Base-by-base conservation (phyloP, 139 green algal genomes). In the Tetradesmus lagerheimii region DNA sequence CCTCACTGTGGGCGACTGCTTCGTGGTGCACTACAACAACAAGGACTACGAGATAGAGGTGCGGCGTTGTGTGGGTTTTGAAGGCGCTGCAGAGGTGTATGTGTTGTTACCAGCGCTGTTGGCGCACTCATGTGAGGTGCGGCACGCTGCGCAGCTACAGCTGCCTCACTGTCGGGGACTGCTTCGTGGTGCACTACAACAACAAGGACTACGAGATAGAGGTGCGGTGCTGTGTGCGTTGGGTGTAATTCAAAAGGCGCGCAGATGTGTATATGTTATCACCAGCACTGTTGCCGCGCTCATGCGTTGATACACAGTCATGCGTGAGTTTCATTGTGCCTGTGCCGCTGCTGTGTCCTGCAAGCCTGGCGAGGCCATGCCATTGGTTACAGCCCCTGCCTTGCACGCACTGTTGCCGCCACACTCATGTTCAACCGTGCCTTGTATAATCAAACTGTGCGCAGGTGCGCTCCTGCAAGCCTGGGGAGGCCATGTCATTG, bases 21-120 rank as follows among this genome's bases (percentile, higher is more conserved):
- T 99, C 79, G 94, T 97, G 50, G 95, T 99, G 25, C 91, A 97
- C 88, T 99, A 99, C 95, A 99, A 99, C 93, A 97, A 97, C 92
- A 98, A 97, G 74, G 95, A 95, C 47, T 99, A 99, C 91, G 98
- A 97, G 92, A 94, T 98, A 34, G 96, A 98, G 93, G 87, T 96
- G 78, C 53, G 92, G 93, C 3, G 47, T 20, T 9, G 43, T 5
- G 47, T 11, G 6, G 47, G 18, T 20, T 62, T 16, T 16, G 47
- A 20, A 62, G 18, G 47, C 47, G 1, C 12, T 45, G 71, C 12
- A 31, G 8, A 23, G 25, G 71, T 27, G 71, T 99, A 96, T 89
- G 96, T 99, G 5, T 99, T 99, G 93, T 93, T 99, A 62, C 97
- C 98, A n/a, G n/a, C n/a, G n/a, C n/a, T n/a, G n/a, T n/a, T n/a